Evolutionary conservation across 2,329 filamentous ascomycete genomes (phyloP).

Genomic region (Talaromyces sp.): DNA sequence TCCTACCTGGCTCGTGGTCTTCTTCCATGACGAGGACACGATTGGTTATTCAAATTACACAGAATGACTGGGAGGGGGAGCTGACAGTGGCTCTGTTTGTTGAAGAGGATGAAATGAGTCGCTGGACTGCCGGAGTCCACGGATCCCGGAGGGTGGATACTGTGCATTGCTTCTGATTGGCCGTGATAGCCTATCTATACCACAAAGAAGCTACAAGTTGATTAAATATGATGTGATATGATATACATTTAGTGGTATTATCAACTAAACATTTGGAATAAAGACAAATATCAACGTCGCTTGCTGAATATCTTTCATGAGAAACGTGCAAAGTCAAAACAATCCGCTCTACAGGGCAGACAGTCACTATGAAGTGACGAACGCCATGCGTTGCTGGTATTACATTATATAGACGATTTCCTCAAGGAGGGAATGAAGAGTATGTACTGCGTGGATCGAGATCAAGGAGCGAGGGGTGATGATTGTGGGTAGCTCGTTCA

Average conservation of each 20-base stretch:
- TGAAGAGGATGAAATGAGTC: not conserved
- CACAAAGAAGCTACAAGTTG: not conserved
- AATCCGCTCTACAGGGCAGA: not conserved
- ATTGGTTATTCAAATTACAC: not conserved
- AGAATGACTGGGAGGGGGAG: not conserved
- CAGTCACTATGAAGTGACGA: not conserved
- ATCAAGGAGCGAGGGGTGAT: not conserved
- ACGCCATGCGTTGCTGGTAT: not conserved
- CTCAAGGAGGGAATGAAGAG: not conserved
- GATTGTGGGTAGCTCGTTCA: not conserved
- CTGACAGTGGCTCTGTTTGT: not conserved
- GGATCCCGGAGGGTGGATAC: conserved; percentile 5
- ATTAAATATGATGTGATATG: not conserved
- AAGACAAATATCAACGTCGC: conserved; percentile 3
- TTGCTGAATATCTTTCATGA: conserved; percentile 7
- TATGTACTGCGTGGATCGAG: not conserved
- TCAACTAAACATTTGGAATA: not conserved
- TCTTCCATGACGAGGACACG: conserved; percentile 4
- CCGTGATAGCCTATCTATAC: not conserved
- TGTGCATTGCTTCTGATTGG: not conserved
- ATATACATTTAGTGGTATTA: not conserved
- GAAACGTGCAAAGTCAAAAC: not conserved
- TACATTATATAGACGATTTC: not conserved
- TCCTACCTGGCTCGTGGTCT: conserved; percentile 4
- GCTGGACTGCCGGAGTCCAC: conserved; percentile 10